Percentiles rank a stretch among this genome's conserved stretches.
These are phyloP conservation scores for Podila epigama DNA, from an alignment of 192 early-diverging fungal species.

Conservation along the genomic window DNA sequence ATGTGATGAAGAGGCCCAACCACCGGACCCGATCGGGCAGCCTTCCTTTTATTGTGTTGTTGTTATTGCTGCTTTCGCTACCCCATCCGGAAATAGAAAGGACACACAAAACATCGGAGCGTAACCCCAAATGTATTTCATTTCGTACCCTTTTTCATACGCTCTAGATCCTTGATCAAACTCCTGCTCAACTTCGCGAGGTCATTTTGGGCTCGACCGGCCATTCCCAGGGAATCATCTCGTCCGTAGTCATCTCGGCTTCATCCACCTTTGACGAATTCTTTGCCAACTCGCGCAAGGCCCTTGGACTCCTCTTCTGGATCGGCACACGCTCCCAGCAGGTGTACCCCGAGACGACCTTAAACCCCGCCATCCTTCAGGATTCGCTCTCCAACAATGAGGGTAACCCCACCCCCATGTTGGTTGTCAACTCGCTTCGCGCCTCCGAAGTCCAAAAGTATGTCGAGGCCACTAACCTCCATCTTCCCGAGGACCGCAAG, in stretches of 20 bases:
- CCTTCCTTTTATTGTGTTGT: no score
- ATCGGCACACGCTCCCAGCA: slow-evolving; percentile 84
- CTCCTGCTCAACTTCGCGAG: slow-evolving; percentile 64
- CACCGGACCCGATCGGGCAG: no score
- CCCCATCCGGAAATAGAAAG: no score
- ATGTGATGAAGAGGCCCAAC: neutral
- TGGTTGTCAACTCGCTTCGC: slow-evolving; percentile 85
- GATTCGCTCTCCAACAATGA: slow-evolving; percentile 90
- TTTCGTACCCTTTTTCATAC: neutral
- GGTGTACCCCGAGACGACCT: slow-evolving; percentile 78
- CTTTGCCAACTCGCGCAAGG: slow-evolving; percentile 74
- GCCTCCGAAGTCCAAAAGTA: slow-evolving; percentile 85
- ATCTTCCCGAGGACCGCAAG: slow-evolving; percentile 82
- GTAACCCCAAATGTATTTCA: no score
- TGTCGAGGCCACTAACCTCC: slow-evolving; percentile 86
- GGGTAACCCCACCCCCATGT: slow-evolving; percentile 93
- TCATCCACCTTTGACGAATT: slow-evolving; percentile 84
- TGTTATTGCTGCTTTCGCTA: no score
- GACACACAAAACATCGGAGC: no score
- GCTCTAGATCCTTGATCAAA: slow-evolving; percentile 57
- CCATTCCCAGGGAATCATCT: slow-evolving; percentile 91
- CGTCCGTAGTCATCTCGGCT: slow-evolving; percentile 82
- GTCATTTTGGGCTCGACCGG: slow-evolving; percentile 80
- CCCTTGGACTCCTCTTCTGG: slow-evolving; percentile 83
- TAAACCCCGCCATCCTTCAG: slow-evolving; percentile 88